phyloP scores from a whole-genome alignment of 352 stramenopile species.

The Lagenidium giganteum region DNA sequence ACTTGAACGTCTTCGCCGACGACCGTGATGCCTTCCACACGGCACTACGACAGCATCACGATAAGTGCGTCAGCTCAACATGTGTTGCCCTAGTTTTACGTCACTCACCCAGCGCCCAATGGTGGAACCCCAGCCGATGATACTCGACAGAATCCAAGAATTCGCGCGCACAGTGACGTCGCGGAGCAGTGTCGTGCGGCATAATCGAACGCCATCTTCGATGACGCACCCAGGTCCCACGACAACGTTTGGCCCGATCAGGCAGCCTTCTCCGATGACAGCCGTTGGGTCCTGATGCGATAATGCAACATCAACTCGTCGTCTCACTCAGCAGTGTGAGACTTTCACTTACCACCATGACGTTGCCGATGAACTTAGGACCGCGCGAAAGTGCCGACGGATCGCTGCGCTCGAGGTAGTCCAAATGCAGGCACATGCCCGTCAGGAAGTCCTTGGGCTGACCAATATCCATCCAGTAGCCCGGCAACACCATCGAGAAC shows the following conservation, averaged over 20 bases:
- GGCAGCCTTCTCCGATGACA: conserved; percentile 65
- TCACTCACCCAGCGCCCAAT: conserved; percentile 84
- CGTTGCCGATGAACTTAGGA: conserved; percentile 77
- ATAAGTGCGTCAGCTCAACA: no score
- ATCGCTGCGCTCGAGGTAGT: conserved; percentile 55
- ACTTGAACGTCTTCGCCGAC: conserved; percentile 86
- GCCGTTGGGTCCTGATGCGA: conserved; percentile 54
- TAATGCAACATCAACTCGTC: not conserved
- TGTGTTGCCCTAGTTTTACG: no score
- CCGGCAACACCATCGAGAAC: conserved; percentile 79
- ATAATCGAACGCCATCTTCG: conserved; percentile 82
- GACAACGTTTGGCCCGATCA: conserved; percentile 85
- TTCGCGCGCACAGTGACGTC: conserved; percentile 74
- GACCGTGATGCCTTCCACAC: conserved; percentile 79
- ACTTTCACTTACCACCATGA: conserved; percentile 52
- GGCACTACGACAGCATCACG: no score
- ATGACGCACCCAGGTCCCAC: conserved; percentile 80
- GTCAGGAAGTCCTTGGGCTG: conserved; percentile 88
- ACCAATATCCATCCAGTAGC: conserved; percentile 91
- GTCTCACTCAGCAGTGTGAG: not conserved
- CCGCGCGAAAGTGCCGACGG: conserved; percentile 43
- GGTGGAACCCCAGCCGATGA: conserved; percentile 86
- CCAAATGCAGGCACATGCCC: conserved; percentile 83
- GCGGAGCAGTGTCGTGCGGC: conserved; percentile 71
- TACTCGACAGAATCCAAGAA: conserved; percentile 84